These are phyloP conservation scores for Talaromyces piceae DNA, from an alignment of 2,329 filamentous ascomycete genomes.

Conservation along the genomic window DNA sequence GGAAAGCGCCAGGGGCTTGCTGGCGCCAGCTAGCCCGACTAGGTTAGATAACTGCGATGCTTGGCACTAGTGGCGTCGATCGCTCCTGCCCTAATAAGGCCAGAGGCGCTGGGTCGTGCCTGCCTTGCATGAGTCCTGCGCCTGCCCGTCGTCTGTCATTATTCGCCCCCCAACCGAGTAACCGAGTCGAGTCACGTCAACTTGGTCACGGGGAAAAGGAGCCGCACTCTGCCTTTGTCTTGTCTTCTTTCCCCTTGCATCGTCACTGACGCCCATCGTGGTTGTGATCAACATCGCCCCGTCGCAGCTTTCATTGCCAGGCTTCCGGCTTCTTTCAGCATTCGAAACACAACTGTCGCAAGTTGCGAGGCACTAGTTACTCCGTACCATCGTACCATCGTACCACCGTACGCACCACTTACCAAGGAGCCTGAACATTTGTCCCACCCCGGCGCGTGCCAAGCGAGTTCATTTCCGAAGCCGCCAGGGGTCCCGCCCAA, in stretches of 20 bases:
- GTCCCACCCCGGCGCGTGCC: background rate
- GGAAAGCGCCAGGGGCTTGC: constrained; percentile 9
- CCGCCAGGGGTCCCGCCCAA: background rate
- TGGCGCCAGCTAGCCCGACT: too few species aligned
- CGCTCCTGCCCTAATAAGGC: background rate
- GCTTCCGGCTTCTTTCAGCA: background rate
- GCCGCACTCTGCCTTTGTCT: background rate
- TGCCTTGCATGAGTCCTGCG: background rate
- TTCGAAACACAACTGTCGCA: background rate
- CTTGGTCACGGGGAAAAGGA: too few species aligned
- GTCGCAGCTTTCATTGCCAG: background rate
- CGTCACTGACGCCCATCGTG: too few species aligned
- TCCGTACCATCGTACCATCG: too few species aligned
- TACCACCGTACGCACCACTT: too few species aligned
- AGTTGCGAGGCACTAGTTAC: too few species aligned
- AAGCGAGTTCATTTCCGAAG: constrained; percentile 1
- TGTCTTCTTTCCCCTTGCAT: background rate
- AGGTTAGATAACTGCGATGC: too few species aligned
- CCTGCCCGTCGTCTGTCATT: background rate
- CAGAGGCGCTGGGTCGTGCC: background rate
- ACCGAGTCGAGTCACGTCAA: too few species aligned
- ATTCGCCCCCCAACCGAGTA: too few species aligned
- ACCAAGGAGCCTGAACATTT: too few species aligned
- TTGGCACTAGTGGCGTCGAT: constrained; percentile 11
- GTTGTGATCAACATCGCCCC: background rate